phyloP scores from a whole-genome alignment of 2,329 filamentous ascomycete genomes.

The Penicillium sclerotigenum region DNA sequence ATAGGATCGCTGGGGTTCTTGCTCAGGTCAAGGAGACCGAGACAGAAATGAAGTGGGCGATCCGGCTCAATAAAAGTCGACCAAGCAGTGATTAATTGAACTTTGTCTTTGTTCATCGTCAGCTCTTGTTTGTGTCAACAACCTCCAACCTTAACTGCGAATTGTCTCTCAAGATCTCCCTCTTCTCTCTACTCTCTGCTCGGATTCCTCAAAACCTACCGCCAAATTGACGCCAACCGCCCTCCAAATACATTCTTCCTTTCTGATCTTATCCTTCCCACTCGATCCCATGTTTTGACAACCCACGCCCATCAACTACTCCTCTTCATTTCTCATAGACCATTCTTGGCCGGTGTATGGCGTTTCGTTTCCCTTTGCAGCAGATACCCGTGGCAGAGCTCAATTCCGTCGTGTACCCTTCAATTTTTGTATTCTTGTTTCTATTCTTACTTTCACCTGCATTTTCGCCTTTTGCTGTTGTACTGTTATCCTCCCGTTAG shows the following conservation, averaged over 20 bases:
- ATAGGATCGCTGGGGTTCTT: conserved; percentile 37
- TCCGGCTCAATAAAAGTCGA: conserved; percentile 41
- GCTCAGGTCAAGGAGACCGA: conserved; percentile 42
- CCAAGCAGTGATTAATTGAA: conserved; percentile 12
- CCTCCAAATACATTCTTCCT: neutral
- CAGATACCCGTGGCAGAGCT: conserved; percentile 23
- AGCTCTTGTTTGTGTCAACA: neutral
- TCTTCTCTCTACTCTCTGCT: neutral
- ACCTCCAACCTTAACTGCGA: neutral
- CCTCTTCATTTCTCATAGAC: conserved; percentile 7
- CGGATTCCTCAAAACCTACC: neutral
- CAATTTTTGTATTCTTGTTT: conserved; percentile 1
- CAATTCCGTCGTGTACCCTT: conserved; percentile 5
- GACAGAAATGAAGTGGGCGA: conserved; percentile 49
- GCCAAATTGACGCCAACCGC: neutral
- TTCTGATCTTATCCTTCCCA: neutral
- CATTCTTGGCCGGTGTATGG: conserved; percentile 16
- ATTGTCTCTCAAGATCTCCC: neutral
- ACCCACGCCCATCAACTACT: neutral
- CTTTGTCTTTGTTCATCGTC: neutral
- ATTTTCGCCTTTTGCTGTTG: neutral
- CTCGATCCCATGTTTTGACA: neutral
- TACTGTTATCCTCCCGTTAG: neutral
- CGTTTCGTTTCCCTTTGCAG: conserved; percentile 19
- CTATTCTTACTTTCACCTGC: neutral